These are phyloP conservation scores for Pyrenopolyporus hunteri DNA, from an alignment of 495 filamentous ascomycete genomes.

Conservation along the genomic window DNA sequence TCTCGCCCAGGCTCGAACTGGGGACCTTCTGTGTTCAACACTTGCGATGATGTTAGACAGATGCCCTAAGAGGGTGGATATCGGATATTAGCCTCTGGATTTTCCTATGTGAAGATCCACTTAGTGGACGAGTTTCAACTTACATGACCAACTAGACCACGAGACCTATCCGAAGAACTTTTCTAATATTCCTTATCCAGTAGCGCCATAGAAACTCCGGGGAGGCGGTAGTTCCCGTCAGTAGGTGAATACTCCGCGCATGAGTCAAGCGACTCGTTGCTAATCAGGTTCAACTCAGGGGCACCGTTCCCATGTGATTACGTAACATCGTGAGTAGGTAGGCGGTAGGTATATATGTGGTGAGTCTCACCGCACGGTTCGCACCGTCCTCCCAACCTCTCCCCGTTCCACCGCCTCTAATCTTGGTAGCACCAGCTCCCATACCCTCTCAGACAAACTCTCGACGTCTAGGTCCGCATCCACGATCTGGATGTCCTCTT, in stretches of 20 bases:
- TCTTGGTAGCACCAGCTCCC: conserved; percentile 53
- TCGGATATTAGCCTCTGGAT: too few relatives aligned
- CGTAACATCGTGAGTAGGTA: not conserved
- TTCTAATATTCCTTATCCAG: not conserved
- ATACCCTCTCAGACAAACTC: conserved; percentile 58
- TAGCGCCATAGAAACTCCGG: not conserved
- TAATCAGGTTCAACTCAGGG: not conserved
- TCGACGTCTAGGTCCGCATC: conserved; percentile 59
- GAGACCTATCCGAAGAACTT: not conserved
- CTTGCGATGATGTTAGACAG: too few relatives aligned
- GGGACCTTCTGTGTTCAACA: too few relatives aligned
- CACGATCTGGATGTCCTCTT: conserved; percentile 60
- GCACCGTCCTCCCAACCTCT: conserved; percentile 51
- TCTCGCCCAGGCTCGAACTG: too few relatives aligned
- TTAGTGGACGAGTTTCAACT: not conserved
- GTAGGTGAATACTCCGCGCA: too few relatives aligned
- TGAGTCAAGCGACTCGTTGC: too few relatives aligned
- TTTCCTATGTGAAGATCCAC: not conserved
- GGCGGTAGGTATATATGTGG: not conserved
- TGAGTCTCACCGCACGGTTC: conserved; percentile 46
- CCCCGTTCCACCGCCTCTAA: conserved; percentile 55
- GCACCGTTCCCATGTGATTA: not conserved
- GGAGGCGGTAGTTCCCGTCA: not conserved
- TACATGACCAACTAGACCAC: not conserved
- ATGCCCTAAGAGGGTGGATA: too few relatives aligned